phyloP scores from a whole-genome alignment of 176 grass and related monocot species.

The Juncus inflexus region DNA sequence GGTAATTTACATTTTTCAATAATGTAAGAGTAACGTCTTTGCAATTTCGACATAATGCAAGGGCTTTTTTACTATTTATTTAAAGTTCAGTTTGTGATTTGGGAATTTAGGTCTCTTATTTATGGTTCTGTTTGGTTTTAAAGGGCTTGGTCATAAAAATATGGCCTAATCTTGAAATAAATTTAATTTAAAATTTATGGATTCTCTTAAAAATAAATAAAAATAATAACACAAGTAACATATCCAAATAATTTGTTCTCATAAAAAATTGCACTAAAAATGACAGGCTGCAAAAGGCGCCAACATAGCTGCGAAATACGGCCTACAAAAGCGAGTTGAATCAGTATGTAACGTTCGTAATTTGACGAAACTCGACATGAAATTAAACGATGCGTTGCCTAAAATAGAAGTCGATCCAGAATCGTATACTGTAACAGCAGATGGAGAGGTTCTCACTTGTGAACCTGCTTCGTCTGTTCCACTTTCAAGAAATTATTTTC shows the following conservation, averaged over 20 bases:
- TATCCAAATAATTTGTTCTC: not conserved
- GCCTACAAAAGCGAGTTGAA: slow-evolving; percentile 66
- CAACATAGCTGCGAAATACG: slow-evolving; percentile 45
- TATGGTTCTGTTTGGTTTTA: no score
- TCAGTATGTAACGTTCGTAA: slow-evolving; percentile 51
- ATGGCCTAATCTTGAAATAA: no score
- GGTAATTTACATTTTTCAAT: no score
- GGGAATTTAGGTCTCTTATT: no score
- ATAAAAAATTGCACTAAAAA: not conserved
- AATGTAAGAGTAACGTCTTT: no score
- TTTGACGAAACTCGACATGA: slow-evolving; percentile 83
- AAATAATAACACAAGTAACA: not conserved
- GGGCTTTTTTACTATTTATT: no score
- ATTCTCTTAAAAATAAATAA: not conserved
- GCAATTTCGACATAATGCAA: no score
- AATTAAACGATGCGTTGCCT: slow-evolving; percentile 75
- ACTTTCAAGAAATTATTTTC: slow-evolving; percentile 86
- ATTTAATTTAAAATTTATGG: no score
- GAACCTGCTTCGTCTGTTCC: slow-evolving; percentile 49
- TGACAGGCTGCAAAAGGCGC: slow-evolving; percentile 67
- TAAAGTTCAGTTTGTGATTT: no score
- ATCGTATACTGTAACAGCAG: slow-evolving; percentile 60
- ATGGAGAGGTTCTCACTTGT: slow-evolving; percentile 66
- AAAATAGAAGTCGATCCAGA: slow-evolving; percentile 78
- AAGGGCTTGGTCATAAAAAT: no score